Base-by-base conservation (phyloP, 805 yeast species). In the Kockiozyma suomiensis region DNA sequence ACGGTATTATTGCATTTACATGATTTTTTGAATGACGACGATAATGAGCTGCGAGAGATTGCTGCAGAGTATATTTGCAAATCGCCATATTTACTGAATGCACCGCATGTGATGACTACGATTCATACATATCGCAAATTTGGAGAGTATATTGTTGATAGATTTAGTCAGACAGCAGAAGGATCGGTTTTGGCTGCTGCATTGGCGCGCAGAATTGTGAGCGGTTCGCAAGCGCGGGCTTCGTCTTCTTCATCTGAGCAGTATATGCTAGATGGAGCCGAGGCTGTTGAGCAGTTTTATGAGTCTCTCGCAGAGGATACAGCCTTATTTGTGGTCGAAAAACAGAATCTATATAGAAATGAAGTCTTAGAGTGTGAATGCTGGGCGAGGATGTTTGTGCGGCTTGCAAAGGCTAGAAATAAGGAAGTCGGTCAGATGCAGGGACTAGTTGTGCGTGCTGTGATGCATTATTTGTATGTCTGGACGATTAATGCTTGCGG, bases 301-400 rank as follows among this genome's bases (percentile, higher is more conserved):
- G 59, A 62, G 1, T 69, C 73, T 5, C 32, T 66, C 0, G 33
- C 58, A 7, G 58, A 63, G 4, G 75, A 72, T 21, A 72, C 76
- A 19, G 74, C 78, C 1, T 70, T 90, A 42, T 90, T 90, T 71
- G 83, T 84, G 4, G 73, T 79, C 5, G 97, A 90, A 69, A 83
- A 82, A 66, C 82, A 79, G 56, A 89, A 90, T 65, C 79, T 87
- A 41, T 88, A 84, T 72, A 77, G 84, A 65, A 83, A 85, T 68
- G 79, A 78, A 13, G 65, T 66, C 7, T 52, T 43, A n/a, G 57
- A 49, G 5, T 59, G 54, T 17, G 56, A 33, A n/a, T 40, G 42
- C 35, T 50, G 58, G 54, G 56, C 57, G 3, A 15, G 30, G 6
- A 33, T 56, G 57, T 41, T 62, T 43, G 13, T 35, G 17, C 46